Conservation (phyloP, 306 rosid species). For the Sindora glabra region DNA sequence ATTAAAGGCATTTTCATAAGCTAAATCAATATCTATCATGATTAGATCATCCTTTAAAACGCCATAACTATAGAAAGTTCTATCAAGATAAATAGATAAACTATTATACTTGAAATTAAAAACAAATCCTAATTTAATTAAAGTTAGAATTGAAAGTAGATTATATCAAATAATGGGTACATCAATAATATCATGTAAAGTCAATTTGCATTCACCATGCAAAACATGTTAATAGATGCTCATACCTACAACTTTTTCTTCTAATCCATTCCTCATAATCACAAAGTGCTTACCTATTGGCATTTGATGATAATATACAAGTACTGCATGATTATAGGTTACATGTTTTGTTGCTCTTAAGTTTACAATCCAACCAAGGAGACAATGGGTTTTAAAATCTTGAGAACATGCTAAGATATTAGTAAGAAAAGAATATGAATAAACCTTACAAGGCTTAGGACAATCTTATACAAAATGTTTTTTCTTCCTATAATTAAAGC, state of each 20-base stretch:
- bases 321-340: neutral
- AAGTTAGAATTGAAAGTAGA: neutral
- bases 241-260: neutral
- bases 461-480: neutral
- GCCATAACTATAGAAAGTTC: too few species aligned
- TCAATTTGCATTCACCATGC: too few species aligned
- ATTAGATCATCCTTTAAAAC: too few species aligned
- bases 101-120: neutral
- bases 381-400: neutral
- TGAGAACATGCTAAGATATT: neutral
- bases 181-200: neutral
- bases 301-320: neutral
- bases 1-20: too few species aligned
- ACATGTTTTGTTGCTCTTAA: neutral
- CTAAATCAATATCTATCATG: too few species aligned
- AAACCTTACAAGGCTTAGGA: neutral
- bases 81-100: too few species aligned
- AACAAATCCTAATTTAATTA: neutral
- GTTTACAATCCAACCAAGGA: neutral
- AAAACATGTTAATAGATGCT: neutral
- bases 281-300: neutral
- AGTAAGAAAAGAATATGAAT: too few species aligned
- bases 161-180: neutral
- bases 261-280: neutral
- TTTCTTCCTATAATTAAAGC: neutral